Conservation (phyloP, 352 stramenopile species). For the Globisporangium irregulare region DNA sequence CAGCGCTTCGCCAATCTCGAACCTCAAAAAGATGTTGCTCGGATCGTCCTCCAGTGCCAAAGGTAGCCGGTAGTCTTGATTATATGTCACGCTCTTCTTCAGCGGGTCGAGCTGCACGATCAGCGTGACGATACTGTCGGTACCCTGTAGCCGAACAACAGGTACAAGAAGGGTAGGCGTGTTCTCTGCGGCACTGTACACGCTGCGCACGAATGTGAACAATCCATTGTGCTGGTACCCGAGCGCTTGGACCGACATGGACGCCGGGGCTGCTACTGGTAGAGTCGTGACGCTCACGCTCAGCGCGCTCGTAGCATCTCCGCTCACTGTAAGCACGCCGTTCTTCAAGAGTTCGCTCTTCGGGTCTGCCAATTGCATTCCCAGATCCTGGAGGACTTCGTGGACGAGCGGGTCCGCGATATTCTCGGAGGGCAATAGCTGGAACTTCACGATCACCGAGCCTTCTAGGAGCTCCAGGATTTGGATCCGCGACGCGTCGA, state of each 20-base stretch:
- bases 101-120: constrained; percentile 33
- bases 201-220: constrained; percentile 51
- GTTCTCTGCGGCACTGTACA: constrained; percentile 64
- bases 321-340: constrained; percentile 23
- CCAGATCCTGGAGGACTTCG: constrained; percentile 42
- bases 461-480: constrained; percentile 48
- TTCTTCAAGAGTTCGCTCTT: constrained; percentile 34
- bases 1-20: constrained; percentile 43
- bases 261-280: constrained; percentile 12
- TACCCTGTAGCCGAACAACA: constrained; percentile 52
- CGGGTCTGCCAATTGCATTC: constrained; percentile 36
- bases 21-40: constrained; percentile 39
- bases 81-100: constrained; percentile 32
- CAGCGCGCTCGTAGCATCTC: constrained; percentile 32
- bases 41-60: constrained; percentile 19
- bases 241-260: constrained; percentile 36
- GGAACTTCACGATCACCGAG: constrained; percentile 67
- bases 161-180: constrained; percentile 36
- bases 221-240: constrained; percentile 61
- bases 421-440: constrained; percentile 46
- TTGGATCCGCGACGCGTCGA: constrained; percentile 46
- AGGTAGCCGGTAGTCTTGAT: constrained; percentile 38
- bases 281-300: constrained; percentile 27
- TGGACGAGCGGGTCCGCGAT: constrained; percentile 43
- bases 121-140: constrained; percentile 35